Base-by-base conservation (phyloP, 2,329 filamentous ascomycete genomes). In the Chaetomium strumarium region DNA sequence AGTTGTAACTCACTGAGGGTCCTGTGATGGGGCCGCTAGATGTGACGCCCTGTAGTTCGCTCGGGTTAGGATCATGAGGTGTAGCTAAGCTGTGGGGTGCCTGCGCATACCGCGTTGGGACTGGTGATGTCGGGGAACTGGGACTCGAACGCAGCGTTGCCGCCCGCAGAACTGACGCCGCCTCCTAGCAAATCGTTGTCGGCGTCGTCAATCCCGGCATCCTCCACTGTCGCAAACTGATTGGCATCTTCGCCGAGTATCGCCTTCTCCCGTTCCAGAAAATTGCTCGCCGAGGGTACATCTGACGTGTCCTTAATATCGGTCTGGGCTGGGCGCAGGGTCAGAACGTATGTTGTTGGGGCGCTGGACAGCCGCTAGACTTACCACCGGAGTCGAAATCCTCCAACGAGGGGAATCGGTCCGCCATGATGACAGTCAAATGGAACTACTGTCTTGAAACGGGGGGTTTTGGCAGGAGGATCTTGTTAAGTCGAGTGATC, bases 161-260 rank as follows among this genome's bases (percentile, higher is more conserved):
- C 70, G 47, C 68, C 68, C 49, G 73, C 66, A 53, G 72, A 67
- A 49, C 67, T 78, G 58, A 76, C 84, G 46, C 81, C 84, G 45
- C 81, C 84, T 45, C 83, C 83, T 47, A 91, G 78, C 54, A 95
- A 75, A 65, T 93, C 84, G 60, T 88, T 86, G 58, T 85, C 83
- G 57, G 85, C 83, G 54, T 86, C 83, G 59, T 83, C 78, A 38
- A 81, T 81, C 52, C 79, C 78, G 53, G 79, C 75, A 67, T 95
- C 89, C 65, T 85, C 83, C 56, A 83, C 79, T 31, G 88, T 87
- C 58, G 86, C 79, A 70, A 99, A 99, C 74, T 91, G 88, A 63
- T 90, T 81, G 55, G 93, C 93, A 70, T 97, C 93, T 58, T 96
- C 93, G 60, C 93, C 93, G 8, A 99, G 83, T 16, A 86, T 72